Evolutionary conservation across 2,329 filamentous ascomycete genomes (phyloP).

Genomic region (Aspergillus brasiliensis): DNA sequence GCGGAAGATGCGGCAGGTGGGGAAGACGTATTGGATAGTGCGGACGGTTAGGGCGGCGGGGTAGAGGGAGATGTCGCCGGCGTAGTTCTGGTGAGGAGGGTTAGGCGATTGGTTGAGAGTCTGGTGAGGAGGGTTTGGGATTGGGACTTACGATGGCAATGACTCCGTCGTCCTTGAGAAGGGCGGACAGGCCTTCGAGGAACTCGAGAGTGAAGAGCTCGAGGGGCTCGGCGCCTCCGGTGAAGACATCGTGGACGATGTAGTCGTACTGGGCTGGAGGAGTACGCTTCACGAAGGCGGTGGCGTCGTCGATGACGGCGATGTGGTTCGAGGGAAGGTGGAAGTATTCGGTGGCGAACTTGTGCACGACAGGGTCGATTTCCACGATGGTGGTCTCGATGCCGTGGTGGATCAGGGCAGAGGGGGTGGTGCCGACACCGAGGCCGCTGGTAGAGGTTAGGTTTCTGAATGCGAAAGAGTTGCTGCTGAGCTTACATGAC

Average conservation of each 20-base stretch:
- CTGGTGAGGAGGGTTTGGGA: constrained; percentile 44
- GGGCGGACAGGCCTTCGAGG: constrained; percentile 66
- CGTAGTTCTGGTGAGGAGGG: constrained; percentile 71
- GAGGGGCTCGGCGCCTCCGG: constrained; percentile 88
- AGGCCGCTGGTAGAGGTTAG: constrained; percentile 64
- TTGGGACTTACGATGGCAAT: constrained; percentile 74
- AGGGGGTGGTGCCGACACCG: constrained; percentile 88
- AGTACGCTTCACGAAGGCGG: constrained; percentile 62
- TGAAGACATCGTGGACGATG: constrained; percentile 97
- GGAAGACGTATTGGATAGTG: constrained; percentile 81
- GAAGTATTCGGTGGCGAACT: constrained; percentile 83
- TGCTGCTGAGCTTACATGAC: constrained; percentile 67
- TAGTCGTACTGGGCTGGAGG: constrained; percentile 70
- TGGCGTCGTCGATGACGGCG: constrained; percentile 79
- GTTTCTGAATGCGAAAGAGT: neutral
- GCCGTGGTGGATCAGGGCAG: constrained; percentile 81
- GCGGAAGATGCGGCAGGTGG: constrained; percentile 87
- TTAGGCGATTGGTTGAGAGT: constrained; percentile 40
- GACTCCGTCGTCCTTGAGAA: constrained; percentile 77
- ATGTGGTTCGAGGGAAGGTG: constrained; percentile 74
- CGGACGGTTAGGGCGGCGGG: constrained; percentile 76
- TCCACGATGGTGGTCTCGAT: constrained; percentile 94
- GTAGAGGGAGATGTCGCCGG: constrained; percentile 78
- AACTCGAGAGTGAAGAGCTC: constrained; percentile 87
- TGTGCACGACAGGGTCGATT: constrained; percentile 85